Conservation (phyloP, 345 rosid genomes). For the Brassica cretica region DNA sequence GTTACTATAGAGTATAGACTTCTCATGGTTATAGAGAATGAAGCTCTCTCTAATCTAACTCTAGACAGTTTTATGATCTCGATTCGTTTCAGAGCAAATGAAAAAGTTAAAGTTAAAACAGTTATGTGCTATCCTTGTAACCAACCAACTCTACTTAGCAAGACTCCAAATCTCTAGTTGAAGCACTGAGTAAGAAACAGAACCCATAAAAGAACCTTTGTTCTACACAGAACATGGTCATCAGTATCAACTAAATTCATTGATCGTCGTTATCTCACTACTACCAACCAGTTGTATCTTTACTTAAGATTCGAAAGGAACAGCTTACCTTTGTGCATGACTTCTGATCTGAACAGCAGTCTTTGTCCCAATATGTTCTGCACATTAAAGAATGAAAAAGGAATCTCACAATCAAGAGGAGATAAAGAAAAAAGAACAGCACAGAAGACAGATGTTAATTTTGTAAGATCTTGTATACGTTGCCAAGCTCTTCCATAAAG, state of each 20-base stretch:
- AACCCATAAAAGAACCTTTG: no score
- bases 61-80: background rate
- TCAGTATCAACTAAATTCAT: no score
- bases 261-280: no score
- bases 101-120: background rate
- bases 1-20: background rate
- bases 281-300: background rate
- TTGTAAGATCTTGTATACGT: no score
- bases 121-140: background rate
- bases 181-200: no score
- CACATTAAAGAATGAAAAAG: background rate
- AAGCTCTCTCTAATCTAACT: background rate
- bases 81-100: background rate
- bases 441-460: no score
- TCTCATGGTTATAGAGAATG: background rate
- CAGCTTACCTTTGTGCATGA: background rate
- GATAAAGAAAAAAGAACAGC: background rate
- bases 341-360: conserved; percentile 59
- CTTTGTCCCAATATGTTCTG: conserved; percentile 98
- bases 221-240: background rate
- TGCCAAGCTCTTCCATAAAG: background rate
- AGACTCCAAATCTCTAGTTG: background rate
- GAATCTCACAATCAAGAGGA: background rate
- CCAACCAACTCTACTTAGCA: background rate
- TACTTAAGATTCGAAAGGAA: background rate